Conservation (phyloP, 805 yeast genomes). For the Metschnikowia cerradonensis region DNA sequence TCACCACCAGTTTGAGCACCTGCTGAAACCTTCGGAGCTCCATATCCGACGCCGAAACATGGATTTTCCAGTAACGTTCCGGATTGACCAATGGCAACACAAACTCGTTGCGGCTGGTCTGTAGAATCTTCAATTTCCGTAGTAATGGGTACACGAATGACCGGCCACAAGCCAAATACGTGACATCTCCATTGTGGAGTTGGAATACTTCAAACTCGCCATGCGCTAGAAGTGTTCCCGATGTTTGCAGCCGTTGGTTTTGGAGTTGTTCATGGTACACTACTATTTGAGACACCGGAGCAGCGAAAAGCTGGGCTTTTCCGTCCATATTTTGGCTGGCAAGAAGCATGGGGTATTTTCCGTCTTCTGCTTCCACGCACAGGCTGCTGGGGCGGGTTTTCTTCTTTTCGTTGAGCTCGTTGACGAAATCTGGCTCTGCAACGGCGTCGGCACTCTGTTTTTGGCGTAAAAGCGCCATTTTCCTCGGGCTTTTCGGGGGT, state of each 20-base stretch:
- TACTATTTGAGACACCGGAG: constrained; percentile 29
- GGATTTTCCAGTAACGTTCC: constrained; percentile 66
- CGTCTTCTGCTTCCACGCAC: constrained; percentile 4
- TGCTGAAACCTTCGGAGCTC: constrained; percentile 27
- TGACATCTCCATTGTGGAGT: constrained; percentile 52
- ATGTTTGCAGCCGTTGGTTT: constrained; percentile 9
- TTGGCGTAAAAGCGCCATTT: constrained; percentile 37
- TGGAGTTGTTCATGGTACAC: constrained; percentile 34
- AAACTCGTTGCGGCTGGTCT: constrained; percentile 47
- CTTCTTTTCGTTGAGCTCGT: constrained; percentile 24
- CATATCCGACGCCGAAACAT: constrained; percentile 29
- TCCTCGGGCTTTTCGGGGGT: constrained; percentile 31
- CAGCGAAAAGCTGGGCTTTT: constrained; percentile 34
- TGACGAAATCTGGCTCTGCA: constrained; percentile 19
- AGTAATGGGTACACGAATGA: constrained; percentile 70
- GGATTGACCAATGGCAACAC: constrained; percentile 69
- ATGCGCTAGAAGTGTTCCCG: constrained; percentile 53
- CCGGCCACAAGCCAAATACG: constrained; percentile 62
- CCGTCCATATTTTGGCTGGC: constrained; percentile 29
- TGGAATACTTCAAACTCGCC: constrained; percentile 60
- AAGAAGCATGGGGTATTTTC: constrained; percentile 11
- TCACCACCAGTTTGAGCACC: constrained; percentile 39
- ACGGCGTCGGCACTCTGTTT: constrained; percentile 26
- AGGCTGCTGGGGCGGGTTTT: constrained; percentile 16
- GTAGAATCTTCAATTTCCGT: constrained; percentile 56